These are phyloP conservation scores for Phytophthora foliorum DNA, from an alignment of 352 stramenopile species.

Conservation along the genomic window DNA sequence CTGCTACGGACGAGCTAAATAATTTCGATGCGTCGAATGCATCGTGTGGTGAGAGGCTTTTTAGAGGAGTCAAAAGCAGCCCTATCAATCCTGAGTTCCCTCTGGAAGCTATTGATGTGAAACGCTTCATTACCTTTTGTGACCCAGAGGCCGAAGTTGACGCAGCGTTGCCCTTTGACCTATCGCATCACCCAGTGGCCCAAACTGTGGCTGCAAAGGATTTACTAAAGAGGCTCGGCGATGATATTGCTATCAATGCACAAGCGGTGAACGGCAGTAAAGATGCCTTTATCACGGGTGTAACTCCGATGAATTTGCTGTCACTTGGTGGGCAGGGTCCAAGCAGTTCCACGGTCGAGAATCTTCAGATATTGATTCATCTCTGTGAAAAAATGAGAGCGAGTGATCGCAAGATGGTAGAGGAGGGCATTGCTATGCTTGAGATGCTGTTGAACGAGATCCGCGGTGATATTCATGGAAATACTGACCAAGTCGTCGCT, in stretches of 20 bases:
- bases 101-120: constrained; percentile 73
- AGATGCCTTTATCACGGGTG: constrained; percentile 74
- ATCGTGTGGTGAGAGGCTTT: constrained; percentile 75
- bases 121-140: constrained; percentile 79
- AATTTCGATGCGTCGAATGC: constrained; percentile 80
- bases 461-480: constrained; percentile 34
- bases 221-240: constrained; percentile 91
- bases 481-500: constrained; percentile 24
- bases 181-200: constrained; percentile 88
- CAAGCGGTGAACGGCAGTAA: constrained; percentile 77
- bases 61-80: constrained; percentile 30
- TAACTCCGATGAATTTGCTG: constrained; percentile 63
- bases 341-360: constrained; percentile 29
- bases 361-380: constrained; percentile 61
- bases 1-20: constrained; percentile 15
- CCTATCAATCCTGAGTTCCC: constrained; percentile 81
- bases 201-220: constrained; percentile 96
- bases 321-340: constrained; percentile 11
- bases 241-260: constrained; percentile 93
- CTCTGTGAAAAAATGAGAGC: constrained; percentile 60
- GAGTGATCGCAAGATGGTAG: constrained; percentile 63
- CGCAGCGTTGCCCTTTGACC: constrained; percentile 92
- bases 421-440: constrained; percentile 60
- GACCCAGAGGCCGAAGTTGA: constrained; percentile 65
- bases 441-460: constrained; percentile 68